phyloP scores from a whole-genome alignment of 2,329 filamentous ascomycete genomes.

The Pseudogymnoascus sp. region DNA sequence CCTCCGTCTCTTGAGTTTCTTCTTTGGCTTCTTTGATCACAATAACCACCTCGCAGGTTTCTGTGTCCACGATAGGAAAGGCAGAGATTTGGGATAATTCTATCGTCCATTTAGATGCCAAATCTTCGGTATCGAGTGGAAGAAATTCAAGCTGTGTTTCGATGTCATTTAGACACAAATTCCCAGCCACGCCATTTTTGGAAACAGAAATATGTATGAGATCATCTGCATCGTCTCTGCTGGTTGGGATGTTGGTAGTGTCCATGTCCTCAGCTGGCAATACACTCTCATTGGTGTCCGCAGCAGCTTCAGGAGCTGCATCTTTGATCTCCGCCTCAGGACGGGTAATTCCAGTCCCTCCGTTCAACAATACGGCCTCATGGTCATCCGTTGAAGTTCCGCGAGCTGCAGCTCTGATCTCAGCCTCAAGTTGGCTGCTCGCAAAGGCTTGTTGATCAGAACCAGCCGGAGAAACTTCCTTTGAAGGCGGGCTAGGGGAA shows the following conservation, averaged over 20 bases:
- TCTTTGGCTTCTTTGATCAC: background rate
- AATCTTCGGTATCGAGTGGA: background rate
- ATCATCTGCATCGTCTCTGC: background rate
- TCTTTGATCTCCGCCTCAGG: constrained; percentile 15
- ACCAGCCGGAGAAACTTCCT: constrained; percentile 16
- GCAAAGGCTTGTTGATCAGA: constrained; percentile 17
- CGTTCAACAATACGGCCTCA: background rate
- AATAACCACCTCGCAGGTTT: background rate
- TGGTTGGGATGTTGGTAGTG: constrained; percentile 10
- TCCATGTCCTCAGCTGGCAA: constrained; percentile 23
- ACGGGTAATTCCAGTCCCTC: constrained; percentile 13
- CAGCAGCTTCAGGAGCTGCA: constrained; percentile 13
- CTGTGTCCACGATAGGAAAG: background rate
- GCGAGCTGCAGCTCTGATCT: constrained; percentile 16
- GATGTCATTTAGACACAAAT: constrained; percentile 3
- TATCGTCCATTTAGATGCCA: background rate
- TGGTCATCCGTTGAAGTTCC: background rate
- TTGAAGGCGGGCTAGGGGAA: constrained; percentile 7
- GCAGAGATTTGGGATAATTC: background rate
- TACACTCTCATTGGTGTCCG: constrained; percentile 20
- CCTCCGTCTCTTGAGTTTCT: background rate
- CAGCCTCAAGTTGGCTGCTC: constrained; percentile 24
- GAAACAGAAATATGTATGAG: background rate
- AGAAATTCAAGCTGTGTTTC: background rate
- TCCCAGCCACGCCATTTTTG: background rate